Evolutionary conservation across 177 flowering plant species (phyloP).

Genomic region (Vitis hybrid): DNA sequence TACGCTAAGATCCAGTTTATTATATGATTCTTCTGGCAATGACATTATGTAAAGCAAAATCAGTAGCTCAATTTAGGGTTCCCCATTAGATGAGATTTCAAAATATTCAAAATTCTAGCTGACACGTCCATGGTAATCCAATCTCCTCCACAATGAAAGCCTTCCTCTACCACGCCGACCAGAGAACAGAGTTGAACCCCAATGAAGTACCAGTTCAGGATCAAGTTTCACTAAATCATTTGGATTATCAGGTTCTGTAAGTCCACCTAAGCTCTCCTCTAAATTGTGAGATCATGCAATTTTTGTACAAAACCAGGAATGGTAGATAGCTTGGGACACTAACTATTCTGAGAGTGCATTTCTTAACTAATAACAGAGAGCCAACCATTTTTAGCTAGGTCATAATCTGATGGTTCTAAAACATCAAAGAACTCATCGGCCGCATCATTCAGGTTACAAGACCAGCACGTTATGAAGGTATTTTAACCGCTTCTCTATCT

Average conservation of each 20-base stretch:
- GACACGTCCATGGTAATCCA: constrained; percentile 57
- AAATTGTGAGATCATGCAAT: too few species aligned
- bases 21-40: constrained; percentile 54
- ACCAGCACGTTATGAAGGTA: too few species aligned
- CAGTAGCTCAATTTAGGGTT: constrained; percentile 76
- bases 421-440: constrained; percentile 38
- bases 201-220: constrained; percentile 52
- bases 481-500: too few species aligned
- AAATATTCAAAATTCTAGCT: constrained; percentile 78
- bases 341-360: too few species aligned
- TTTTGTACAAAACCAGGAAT: too few species aligned
- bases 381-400: too few species aligned
- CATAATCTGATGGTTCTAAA: constrained; percentile 40
- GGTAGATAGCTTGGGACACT: too few species aligned
- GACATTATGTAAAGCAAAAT: constrained; percentile 57
- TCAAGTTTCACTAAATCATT: constrained; percentile 83
- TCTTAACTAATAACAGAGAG: too few species aligned
- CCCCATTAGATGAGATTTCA: constrained; percentile 72
- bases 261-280: constrained; percentile 32
- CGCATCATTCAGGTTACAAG: too few species aligned
- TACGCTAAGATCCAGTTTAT: constrained; percentile 40
- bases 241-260: constrained; percentile 74
- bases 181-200: constrained; percentile 59
- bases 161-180: constrained; percentile 60
- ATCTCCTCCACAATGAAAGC: constrained; percentile 74